Percentiles rank a stretch among this genome's conserved stretches.
These are phyloP conservation scores for Candida nemodendra DNA, from an alignment of 805 yeast species.

Conservation along the genomic window DNA sequence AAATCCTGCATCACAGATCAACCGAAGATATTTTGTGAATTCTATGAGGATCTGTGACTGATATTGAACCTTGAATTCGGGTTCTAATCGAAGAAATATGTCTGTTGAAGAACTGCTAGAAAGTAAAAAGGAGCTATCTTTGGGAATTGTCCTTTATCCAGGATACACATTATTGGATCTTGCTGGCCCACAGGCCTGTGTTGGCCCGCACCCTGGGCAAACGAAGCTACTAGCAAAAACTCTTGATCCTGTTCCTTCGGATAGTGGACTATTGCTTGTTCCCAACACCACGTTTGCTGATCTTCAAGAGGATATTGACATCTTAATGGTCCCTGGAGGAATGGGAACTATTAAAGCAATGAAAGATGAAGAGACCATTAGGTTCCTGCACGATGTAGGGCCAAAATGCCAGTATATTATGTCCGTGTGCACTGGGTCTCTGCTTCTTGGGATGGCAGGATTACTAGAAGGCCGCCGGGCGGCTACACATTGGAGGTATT, in stretches of 20 bases:
- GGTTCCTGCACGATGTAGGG: not conserved
- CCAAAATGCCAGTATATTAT: not conserved
- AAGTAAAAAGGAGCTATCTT: too few relatives aligned
- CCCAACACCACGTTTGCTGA: not conserved
- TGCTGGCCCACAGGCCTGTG: constrained; percentile 2
- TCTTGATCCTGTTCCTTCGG: not conserved
- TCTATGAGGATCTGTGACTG: too few relatives aligned
- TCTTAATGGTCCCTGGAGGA: constrained; percentile 2
- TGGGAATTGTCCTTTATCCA: constrained; percentile 1
- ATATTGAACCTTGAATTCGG: too few relatives aligned
- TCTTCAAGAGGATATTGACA: not conserved
- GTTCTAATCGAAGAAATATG: too few relatives aligned
- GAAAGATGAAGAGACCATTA: not conserved
- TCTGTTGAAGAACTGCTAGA: too few relatives aligned
- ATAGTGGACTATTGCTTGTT: not conserved
- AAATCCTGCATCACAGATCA: too few relatives aligned
- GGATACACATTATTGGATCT: constrained; percentile 2
- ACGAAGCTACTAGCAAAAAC: not conserved
- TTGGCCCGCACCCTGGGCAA: not conserved
- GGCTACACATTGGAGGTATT: not conserved
- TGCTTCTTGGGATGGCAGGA: constrained; percentile 1
- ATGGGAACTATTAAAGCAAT: not conserved
- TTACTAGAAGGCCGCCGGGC: constrained; percentile 1
- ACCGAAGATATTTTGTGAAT: too few relatives aligned
- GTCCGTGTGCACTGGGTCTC: constrained; percentile 1